Evolutionary conservation across 192 early-diverging fungal species (phyloP).

Genomic region (Linnemannia elongata): DNA sequence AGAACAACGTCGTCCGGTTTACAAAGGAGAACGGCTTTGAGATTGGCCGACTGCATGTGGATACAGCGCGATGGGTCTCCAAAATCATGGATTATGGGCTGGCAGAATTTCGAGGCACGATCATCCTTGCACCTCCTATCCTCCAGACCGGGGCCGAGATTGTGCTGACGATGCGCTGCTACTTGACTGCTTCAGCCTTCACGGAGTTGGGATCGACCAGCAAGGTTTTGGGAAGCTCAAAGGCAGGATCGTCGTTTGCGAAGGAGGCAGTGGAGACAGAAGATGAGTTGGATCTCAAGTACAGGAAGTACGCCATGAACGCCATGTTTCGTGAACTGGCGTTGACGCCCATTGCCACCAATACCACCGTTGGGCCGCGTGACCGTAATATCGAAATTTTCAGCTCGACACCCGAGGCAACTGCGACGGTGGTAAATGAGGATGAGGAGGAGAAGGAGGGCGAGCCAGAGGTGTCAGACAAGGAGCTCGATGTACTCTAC

Average conservation of each 20-base stretch:
- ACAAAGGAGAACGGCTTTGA: constrained; percentile 52
- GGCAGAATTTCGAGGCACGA: constrained; percentile 61
- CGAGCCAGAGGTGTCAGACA: constrained; percentile 63
- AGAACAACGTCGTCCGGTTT: constrained; percentile 67
- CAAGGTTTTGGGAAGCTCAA: constrained; percentile 1
- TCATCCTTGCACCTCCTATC: constrained; percentile 42
- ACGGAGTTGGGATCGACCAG: constrained; percentile 4
- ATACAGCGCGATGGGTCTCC: constrained; percentile 58
- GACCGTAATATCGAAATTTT: constrained; percentile 33
- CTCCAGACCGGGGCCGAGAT: constrained; percentile 62
- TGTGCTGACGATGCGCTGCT: constrained; percentile 57
- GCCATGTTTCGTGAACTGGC: constrained; percentile 34
- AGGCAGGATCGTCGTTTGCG: constrained; percentile 9
- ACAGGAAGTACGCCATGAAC: constrained; percentile 44
- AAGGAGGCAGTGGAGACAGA: constrained; percentile 43
- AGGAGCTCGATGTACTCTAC: constrained; percentile 65
- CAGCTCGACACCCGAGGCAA: constrained; percentile 25
- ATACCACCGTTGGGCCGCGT: constrained; percentile 26
- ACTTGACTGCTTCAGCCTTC: constrained; percentile 46
- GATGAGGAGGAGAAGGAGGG: constrained; percentile 41
- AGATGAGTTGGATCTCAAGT: constrained; percentile 45
- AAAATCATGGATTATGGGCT: constrained; percentile 62
- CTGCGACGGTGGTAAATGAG: constrained; percentile 7
- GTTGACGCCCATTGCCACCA: constrained; percentile 47
- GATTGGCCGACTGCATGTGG: constrained; percentile 61